Conservation (phyloP, 331 rosid species). For the Saraca asoca region DNA sequence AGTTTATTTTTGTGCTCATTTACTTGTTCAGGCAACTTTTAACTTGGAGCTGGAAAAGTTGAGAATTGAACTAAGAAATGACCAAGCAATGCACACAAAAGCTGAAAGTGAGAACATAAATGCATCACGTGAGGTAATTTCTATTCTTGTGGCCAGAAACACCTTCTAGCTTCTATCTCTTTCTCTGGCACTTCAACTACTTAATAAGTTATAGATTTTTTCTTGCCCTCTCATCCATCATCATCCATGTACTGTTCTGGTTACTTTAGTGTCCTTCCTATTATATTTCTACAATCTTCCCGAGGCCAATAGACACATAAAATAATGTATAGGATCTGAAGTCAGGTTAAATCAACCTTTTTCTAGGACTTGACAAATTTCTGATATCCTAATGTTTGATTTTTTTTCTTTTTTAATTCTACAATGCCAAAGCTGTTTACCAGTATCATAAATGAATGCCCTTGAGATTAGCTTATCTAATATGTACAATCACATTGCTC, state of each 20-base stretch:
- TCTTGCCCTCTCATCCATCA: too few species aligned
- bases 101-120: slow-evolving; percentile 74
- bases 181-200: too few species aligned
- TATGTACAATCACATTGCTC: too few species aligned
- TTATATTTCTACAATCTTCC: not conserved
- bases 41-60: slow-evolving; percentile 81
- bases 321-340: too few species aligned
- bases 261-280: not conserved
- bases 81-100: slow-evolving; percentile 76
- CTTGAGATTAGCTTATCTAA: too few species aligned
- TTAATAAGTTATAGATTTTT: not conserved
- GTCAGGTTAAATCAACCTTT: too few species aligned
- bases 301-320: not conserved
- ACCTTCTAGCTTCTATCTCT: slow-evolving; percentile 21
- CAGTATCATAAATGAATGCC: too few species aligned
- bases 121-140: slow-evolving; percentile 72
- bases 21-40: slow-evolving; percentile 56
- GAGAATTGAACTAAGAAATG: slow-evolving; percentile 85
- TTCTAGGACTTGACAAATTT: too few species aligned
- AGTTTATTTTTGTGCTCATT: slow-evolving; percentile 20
- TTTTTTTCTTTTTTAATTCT: too few species aligned
- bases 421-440: too few species aligned
- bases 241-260: not conserved
- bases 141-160: slow-evolving; percentile 23
- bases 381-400: not conserved